phyloP scores from a whole-genome alignment of 2,329 filamentous ascomycete genomes.

The Alternaria infectoria region DNA sequence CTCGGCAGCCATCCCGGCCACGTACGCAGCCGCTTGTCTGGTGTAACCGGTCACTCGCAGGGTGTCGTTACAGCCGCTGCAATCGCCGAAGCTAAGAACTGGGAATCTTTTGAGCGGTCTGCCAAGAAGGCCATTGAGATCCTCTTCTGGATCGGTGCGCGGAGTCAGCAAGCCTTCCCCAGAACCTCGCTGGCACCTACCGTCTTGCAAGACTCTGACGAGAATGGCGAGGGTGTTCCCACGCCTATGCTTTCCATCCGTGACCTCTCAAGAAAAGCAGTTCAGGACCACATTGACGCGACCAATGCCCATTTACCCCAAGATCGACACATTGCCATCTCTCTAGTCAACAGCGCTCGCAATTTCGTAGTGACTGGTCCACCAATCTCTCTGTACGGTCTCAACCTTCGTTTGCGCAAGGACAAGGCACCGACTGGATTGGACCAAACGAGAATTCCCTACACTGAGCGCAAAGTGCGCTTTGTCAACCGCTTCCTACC shows the following conservation, averaged over 20 bases:
- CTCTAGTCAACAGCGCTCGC: conserved; percentile 92
- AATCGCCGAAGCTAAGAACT: conserved; percentile 87
- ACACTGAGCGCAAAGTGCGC: conserved; percentile 93
- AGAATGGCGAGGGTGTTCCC: conserved; percentile 91
- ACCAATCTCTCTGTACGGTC: conserved; percentile 92
- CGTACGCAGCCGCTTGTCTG: conserved; percentile 81
- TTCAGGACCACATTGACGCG: conserved; percentile 95
- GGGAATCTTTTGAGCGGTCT: conserved; percentile 87
- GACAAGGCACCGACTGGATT: conserved; percentile 97
- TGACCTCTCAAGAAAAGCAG: conserved; percentile 83
- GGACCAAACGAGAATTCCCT: conserved; percentile 92
- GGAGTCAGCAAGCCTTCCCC: conserved; percentile 96
- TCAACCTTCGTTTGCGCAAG: conserved; percentile 93
- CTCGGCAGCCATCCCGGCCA: conserved; percentile 89
- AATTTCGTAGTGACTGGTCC: conserved; percentile 97
- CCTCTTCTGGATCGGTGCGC: conserved; percentile 97
- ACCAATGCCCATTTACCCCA: conserved; percentile 95
- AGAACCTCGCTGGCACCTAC: conserved; percentile 90
- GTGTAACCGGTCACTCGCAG: conserved; percentile 95
- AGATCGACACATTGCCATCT: conserved; percentile 93
- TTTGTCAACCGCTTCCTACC: conserved; percentile 97
- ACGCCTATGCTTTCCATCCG: conserved; percentile 98
- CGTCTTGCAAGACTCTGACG: conserved; percentile 89
- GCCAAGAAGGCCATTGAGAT: conserved; percentile 83
- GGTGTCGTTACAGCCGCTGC: conserved; percentile 92